phyloP scores from a whole-genome alignment of 1,139 yeast genomes.

The Eremothecium coryli region DNA sequence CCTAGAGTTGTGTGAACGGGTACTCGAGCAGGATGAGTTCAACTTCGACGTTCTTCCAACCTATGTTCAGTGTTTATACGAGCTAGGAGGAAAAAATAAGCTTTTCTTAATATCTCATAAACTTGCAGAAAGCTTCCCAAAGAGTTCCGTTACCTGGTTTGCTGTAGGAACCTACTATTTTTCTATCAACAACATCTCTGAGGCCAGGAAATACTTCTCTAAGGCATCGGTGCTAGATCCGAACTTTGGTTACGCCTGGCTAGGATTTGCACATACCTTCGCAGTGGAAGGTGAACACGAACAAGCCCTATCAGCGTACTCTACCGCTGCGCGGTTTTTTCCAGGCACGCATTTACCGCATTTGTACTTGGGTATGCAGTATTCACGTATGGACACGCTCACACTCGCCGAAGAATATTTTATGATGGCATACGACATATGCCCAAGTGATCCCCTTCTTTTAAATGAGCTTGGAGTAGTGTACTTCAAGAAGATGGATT shows the following conservation, averaged over 20 bases:
- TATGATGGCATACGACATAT: conserved; percentile 62
- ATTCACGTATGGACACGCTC: conserved; percentile 75
- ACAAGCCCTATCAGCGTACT: conserved; percentile 94
- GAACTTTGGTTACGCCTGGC: conserved; percentile 93
- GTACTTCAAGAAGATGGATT: conserved; percentile 65
- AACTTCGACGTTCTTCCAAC: conserved; percentile 70
- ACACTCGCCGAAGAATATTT: conserved; percentile 82
- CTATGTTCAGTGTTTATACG: conserved; percentile 78
- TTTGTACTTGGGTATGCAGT: conserved; percentile 92
- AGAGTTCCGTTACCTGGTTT: conserved; percentile 79
- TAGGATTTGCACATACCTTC: conserved; percentile 96
- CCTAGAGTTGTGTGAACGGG: conserved; percentile 58
- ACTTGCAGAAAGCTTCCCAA: conserved; percentile 77
- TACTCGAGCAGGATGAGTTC: conserved; percentile 54
- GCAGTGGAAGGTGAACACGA: conserved; percentile 98
- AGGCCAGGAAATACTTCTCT: conserved; percentile 80
- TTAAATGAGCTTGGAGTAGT: conserved; percentile 91
- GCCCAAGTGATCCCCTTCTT: conserved; percentile 76
- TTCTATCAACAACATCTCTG: conserved; percentile 61
- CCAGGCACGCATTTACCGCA: conserved; percentile 93
- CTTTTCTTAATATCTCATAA: conserved; percentile 76
- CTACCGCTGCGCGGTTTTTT: conserved; percentile 87
- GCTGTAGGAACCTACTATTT: conserved; percentile 89
- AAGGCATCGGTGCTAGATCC: conserved; percentile 87
- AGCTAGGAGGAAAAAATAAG: conserved; percentile 73